These are phyloP conservation scores for Verticillium longisporum DNA, from an alignment of 2,329 filamentous ascomycete genomes.

Conservation along the genomic window DNA sequence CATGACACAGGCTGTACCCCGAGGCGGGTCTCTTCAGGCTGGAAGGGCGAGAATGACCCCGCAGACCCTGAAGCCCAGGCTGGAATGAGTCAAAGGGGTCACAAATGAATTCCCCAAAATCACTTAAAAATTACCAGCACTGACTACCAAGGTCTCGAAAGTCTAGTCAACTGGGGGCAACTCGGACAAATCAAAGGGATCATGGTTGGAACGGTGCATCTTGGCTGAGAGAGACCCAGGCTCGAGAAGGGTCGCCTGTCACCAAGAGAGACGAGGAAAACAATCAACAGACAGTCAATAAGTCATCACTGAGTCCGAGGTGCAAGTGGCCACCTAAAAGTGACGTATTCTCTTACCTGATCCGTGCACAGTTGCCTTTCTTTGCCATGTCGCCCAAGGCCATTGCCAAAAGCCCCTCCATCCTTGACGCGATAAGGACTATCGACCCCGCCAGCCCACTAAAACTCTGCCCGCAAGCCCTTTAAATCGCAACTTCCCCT, in stretches of 20 bases:
- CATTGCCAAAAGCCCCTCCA: not conserved
- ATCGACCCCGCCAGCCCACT: conserved; percentile 12
- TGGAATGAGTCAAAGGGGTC: not conserved
- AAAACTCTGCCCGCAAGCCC: conserved; percentile 13
- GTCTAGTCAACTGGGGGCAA: not conserved
- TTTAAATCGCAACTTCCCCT: conserved; percentile 13
- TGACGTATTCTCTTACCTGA: not conserved
- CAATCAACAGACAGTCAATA: not conserved
- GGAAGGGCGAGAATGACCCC: not conserved
- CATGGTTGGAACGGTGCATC: no score
- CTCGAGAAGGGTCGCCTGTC: not conserved
- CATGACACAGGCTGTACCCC: not conserved
- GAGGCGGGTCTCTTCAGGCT: not conserved
- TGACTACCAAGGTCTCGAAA: not conserved
- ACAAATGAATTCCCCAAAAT: not conserved
- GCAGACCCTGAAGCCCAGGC: not conserved
- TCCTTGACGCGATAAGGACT: not conserved
- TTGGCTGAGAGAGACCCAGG: not conserved
- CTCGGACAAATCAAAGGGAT: no score
- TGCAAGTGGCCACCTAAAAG: not conserved
- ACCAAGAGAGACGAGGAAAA: no score
- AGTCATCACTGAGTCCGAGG: not conserved
- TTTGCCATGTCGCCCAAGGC: no score
- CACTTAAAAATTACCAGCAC: not conserved
- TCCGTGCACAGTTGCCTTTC: not conserved